Evolutionary conservation across 495 filamentous ascomycete genomes (phyloP), one percentile per base, ranked within the genome.

Genomic region (Staphylotrichum longicolle): DNA sequence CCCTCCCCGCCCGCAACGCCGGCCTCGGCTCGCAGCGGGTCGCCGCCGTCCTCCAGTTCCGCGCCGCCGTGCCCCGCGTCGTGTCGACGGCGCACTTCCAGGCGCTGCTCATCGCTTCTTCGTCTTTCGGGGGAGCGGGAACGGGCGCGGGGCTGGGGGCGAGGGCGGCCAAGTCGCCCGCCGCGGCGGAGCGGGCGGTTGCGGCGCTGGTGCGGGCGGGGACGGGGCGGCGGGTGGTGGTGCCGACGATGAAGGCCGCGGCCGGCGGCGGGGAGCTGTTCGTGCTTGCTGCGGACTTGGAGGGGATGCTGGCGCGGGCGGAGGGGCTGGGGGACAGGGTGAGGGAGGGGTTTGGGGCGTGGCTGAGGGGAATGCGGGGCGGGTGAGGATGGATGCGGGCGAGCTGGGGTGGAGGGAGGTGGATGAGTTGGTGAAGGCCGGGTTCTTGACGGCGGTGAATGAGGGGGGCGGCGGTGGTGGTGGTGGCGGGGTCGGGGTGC

Each of bases 21-120:
- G 90, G 90, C 10, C 91, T 94, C 86, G 88, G 86, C 67, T 89
- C 86, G 42, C 85, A 80, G 1, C 82, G 86, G 12, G 88, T 90
- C 33, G 82, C 88, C 10, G 83, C 91, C 65, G 79, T 89, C 2
- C 78, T 93, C 50, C 88, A 88, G 62, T 83, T 85, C 66, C 83
- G 89, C 27, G 75, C 74, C 32, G 79, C 76, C 11, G 70, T 95
- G 37, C 91, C 91, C 37, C 86, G 86, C 0, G 78, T 90, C 27
- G 87, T 87, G 15, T 89, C 85, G 0, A 77, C 88, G 6, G 80
- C 86, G 32, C 90, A 95, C 75, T 69, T 94, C 5, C 86, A 90
- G 70, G 84, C 86, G 1, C 65, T 92, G 7, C 74, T 86, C 15
- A 75, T 80, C 58, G 83, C 84, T 4, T 83, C 89, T 2, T 91